These are phyloP conservation scores for Lantana camara DNA, from an alignment of 257 asterid species.

Conservation along the genomic window DNA sequence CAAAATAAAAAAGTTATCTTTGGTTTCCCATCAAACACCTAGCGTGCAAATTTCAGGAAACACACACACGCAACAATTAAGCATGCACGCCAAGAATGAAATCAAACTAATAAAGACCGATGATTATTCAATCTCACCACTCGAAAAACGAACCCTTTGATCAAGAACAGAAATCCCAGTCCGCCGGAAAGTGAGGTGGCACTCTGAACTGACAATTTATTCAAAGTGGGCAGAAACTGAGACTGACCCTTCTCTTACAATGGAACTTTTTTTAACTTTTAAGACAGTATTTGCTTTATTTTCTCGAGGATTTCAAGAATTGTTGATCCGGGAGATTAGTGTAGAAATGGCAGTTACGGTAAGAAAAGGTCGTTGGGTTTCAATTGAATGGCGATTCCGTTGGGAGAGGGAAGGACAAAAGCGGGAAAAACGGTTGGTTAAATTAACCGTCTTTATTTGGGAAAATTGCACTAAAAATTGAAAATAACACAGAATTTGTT, in stretches of 20 bases:
- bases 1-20: background rate
- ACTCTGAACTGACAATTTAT: conserved; percentile 17
- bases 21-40: background rate
- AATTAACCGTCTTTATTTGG: background rate
- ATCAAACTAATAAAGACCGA: background rate
- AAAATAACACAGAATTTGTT: background rate
- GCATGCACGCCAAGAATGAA: background rate
- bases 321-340: conserved; percentile 12
- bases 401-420: conserved; percentile 40
- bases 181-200: conserved; percentile 19
- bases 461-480: conserved; percentile 3
- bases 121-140: conserved; percentile 18
- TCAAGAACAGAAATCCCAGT: conserved; percentile 21
- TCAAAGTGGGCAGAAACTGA: conserved; percentile 1
- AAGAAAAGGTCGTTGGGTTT: conserved; percentile 26
- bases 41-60: background rate
- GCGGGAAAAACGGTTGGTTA: conserved; percentile 34
- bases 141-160: conserved; percentile 2
- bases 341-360: conserved; percentile 28
- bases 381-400: conserved; percentile 38
- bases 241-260: background rate
- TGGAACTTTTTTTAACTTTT: background rate
- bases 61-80: background rate
- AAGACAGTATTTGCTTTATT: conserved; percentile 8
- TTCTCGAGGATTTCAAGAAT: conserved; percentile 7